Percentiles rank a stretch among this genome's conserved stretches.
These are phyloP conservation scores for Imleria badia DNA, from an alignment of 768 basidiomycete species.

Conservation along the genomic window DNA sequence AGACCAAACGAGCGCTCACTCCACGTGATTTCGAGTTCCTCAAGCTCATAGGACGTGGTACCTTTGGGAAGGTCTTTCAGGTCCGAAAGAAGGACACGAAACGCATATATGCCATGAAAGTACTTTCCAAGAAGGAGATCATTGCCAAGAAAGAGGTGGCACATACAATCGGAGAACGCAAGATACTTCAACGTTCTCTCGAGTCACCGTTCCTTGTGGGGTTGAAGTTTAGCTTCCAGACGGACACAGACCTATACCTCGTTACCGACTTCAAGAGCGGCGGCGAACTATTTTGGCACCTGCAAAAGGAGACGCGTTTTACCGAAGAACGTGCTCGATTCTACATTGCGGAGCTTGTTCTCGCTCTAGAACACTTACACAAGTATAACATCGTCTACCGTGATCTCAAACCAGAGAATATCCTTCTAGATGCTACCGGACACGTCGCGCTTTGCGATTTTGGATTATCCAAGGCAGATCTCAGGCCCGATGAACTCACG, in stretches of 20 bases:
- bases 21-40: slow-evolving; percentile 98
- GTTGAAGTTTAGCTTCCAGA: slow-evolving; percentile 98
- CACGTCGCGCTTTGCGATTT: slow-evolving; percentile 99
- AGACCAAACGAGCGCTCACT: slow-evolving; percentile 86
- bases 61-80: slow-evolving; percentile 98
- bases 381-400: slow-evolving; percentile 96
- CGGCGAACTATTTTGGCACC: slow-evolving; percentile 97
- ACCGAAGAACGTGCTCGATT: slow-evolving; percentile 91
- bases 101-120: slow-evolving; percentile 99
- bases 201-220: slow-evolving; percentile 98
- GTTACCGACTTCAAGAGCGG: slow-evolving; percentile 99
- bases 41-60: slow-evolving; percentile 97
- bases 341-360: slow-evolving; percentile 93
- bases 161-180: slow-evolving; percentile 98
- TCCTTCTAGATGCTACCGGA: slow-evolving; percentile 95
- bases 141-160: slow-evolving; percentile 99
- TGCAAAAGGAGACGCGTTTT: slow-evolving; percentile 94
- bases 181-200: slow-evolving; percentile 91
- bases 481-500: slow-evolving; percentile 92
- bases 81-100: slow-evolving; percentile 98
- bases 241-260: slow-evolving; percentile 90
- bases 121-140: slow-evolving; percentile 98
- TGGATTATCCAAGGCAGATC: slow-evolving; percentile 94
- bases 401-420: slow-evolving; percentile 98
- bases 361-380: slow-evolving; percentile 96